A percentile compares a stretch with the other conserved stretches of the same genome.
phyloP scores from a whole-genome alignment of 1,284 basidiomycete species.

The Meira miltonrushii region DNA sequence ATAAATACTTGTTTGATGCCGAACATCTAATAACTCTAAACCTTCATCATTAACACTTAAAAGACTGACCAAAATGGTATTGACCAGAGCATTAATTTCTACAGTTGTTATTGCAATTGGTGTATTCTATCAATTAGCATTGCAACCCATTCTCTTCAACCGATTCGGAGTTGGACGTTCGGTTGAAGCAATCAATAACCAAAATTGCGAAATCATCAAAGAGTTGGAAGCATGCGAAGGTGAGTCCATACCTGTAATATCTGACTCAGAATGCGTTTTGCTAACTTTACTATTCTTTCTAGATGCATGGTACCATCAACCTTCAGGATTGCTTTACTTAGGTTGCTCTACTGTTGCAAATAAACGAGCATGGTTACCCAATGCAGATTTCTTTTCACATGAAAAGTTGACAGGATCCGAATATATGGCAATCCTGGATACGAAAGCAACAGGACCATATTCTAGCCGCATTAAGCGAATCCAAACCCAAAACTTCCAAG shows the following conservation, averaged over 20 bases:
- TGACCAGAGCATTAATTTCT: too few relatives aligned
- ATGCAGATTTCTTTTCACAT: constrained; percentile 26
- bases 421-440: constrained; percentile 60
- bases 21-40: too few relatives aligned
- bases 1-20: too few relatives aligned
- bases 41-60: too few relatives aligned
- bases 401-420: constrained; percentile 41
- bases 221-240: constrained; percentile 7
- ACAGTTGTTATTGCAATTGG: constrained; percentile 18
- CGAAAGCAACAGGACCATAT: constrained; percentile 57
- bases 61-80: too few relatives aligned
- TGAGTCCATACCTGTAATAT: not conserved
- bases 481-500: constrained; percentile 54
- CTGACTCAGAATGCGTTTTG: not conserved
- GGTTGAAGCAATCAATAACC: constrained; percentile 11
- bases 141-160: constrained; percentile 24
- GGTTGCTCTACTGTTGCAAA: constrained; percentile 61
- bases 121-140: constrained; percentile 26
- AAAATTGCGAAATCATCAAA: constrained; percentile 1
- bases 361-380: constrained; percentile 62
- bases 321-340: constrained; percentile 63
- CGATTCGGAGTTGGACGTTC: constrained; percentile 23
- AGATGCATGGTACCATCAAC: constrained; percentile 42
- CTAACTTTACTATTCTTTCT: constrained; percentile 17
- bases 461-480: constrained; percentile 58